Conservation (phyloP, 192 early-diverging fungal genomes). For the Coemansia sp. region DNA sequence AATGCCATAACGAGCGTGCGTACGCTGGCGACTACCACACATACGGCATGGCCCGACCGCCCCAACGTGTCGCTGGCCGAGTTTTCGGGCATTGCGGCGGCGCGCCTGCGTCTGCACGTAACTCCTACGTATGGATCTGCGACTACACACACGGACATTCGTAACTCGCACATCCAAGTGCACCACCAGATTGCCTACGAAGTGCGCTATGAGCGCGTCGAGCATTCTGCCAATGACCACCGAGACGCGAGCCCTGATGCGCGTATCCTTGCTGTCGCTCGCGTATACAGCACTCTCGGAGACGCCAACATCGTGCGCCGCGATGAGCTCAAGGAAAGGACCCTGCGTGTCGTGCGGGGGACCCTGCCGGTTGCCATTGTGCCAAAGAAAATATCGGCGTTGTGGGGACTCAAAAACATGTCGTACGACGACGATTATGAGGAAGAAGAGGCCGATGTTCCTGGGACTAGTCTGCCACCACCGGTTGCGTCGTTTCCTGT, state of each 20-base stretch:
- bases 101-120: constrained; percentile 7
- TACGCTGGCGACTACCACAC: constrained; percentile 10
- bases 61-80: constrained; percentile 2
- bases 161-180: constrained; percentile 47
- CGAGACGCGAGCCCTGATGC: not conserved
- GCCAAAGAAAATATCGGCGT: constrained; percentile 12
- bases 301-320: constrained; percentile 34
- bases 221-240: not conserved
- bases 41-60: not conserved
- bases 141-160: constrained; percentile 12
- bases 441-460: not conserved
- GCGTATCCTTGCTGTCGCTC: constrained; percentile 20
- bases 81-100: constrained; percentile 16
- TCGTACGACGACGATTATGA: not conserved
- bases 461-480: too few relatives aligned
- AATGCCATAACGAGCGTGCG: constrained; percentile 33
- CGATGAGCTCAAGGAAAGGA: constrained; percentile 10
- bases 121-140: not conserved
- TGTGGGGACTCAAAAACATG: constrained; percentile 31
- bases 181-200: constrained; percentile 48
- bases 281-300: constrained; percentile 10
- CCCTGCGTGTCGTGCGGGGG: constrained; percentile 11
- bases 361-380: constrained; percentile 37
- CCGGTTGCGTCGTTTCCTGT: not conserved
- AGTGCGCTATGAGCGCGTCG: constrained; percentile 20